Percentiles rank a stretch among this genome's conserved stretches.
phyloP scores from a whole-genome alignment of 345 rosid species.

The Diplotaxis tenuifolia region DNA sequence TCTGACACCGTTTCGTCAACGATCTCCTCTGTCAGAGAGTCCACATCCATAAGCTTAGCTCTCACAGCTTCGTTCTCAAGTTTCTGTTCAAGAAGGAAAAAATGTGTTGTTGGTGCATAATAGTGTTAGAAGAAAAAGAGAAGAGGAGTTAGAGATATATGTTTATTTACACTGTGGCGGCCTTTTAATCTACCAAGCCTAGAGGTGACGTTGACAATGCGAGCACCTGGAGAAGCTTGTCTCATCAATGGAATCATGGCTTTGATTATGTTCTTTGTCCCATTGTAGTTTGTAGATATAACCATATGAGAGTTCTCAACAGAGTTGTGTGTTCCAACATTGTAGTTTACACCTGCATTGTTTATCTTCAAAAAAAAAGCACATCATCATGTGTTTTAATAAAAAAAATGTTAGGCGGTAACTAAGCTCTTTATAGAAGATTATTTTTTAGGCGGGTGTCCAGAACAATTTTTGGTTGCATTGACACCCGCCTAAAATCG shows the following conservation, averaged over 20 bases:
- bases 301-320: slow-evolving; percentile 66
- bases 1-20: slow-evolving; percentile 55
- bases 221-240: slow-evolving; percentile 65
- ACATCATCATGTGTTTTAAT: neutral
- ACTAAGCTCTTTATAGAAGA: neutral
- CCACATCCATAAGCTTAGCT: slow-evolving; percentile 51
- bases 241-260: slow-evolving; percentile 89
- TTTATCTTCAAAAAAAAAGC: slow-evolving; percentile 56
- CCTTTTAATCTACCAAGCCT: slow-evolving; percentile 79
- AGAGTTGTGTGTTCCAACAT: slow-evolving; percentile 69
- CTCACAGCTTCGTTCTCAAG: slow-evolving; percentile 58
- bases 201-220: slow-evolving; percentile 86
- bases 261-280: slow-evolving; percentile 69
- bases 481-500: neutral
- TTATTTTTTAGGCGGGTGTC: neutral
- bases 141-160: neutral
- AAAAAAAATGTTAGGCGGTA: neutral
- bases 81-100: slow-evolving; percentile 45
- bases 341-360: slow-evolving; percentile 92
- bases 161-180: slow-evolving; percentile 66
- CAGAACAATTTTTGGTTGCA: neutral
- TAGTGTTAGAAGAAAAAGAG: neutral
- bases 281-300: slow-evolving; percentile 71
- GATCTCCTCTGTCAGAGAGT: slow-evolving; percentile 61
- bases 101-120: neutral